Evolutionary conservation across 345 rosid species (phyloP).

Genomic region (Dovyalis caffra): DNA sequence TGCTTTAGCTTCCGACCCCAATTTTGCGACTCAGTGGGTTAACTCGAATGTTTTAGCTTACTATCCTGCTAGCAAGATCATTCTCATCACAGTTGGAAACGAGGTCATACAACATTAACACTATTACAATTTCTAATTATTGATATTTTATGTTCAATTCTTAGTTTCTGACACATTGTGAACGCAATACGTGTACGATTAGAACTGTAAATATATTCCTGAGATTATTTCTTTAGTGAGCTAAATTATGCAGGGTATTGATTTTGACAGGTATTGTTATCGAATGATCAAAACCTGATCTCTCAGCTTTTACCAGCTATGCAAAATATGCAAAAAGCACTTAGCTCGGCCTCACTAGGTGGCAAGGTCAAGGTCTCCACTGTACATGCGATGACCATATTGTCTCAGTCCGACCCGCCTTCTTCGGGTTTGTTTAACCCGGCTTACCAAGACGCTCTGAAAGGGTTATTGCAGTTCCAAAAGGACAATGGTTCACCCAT

Average conservation of each 20-base stretch:
- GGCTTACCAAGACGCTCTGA: constrained; percentile 54
- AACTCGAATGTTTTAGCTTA: constrained; percentile 61
- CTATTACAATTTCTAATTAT: background rate
- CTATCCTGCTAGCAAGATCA: constrained; percentile 80
- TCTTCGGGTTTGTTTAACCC: constrained; percentile 66
- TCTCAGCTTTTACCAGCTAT: constrained; percentile 85
- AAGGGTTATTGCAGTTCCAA: constrained; percentile 61
- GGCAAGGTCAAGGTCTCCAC: constrained; percentile 86
- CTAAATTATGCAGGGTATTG: background rate
- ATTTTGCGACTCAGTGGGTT: constrained; percentile 64
- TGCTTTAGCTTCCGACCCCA: constrained; percentile 67
- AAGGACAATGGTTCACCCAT: constrained; percentile 75
- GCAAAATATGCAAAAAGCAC: constrained; percentile 75
- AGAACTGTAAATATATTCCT: background rate
- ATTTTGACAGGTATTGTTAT: constrained; percentile 50
- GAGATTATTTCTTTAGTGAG: background rate
- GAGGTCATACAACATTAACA: constrained; percentile 26
- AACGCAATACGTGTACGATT: background rate
- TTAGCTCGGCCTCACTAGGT: constrained; percentile 61
- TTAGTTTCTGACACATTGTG: background rate
- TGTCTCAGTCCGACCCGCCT: constrained; percentile 79
- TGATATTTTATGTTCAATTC: background rate
- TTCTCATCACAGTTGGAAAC: constrained; percentile 74
- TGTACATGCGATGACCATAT: constrained; percentile 81
- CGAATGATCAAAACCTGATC: constrained; percentile 65